Percentiles rank a stretch among this genome's conserved stretches.
phyloP scores from a whole-genome alignment of 148 eudicot genomes.

The Chenopodium berlandieri region DNA sequence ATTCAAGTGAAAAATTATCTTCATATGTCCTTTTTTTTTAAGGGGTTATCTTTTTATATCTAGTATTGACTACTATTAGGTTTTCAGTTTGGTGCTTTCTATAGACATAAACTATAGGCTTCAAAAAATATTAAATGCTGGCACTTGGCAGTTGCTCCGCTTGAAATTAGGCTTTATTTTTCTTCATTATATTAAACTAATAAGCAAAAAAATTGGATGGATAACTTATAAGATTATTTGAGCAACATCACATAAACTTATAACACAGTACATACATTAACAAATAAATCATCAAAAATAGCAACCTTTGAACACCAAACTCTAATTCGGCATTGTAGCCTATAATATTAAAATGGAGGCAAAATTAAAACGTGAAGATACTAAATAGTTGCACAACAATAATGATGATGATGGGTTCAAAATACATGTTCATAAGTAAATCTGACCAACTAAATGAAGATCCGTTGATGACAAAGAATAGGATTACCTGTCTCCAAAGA shows the following conservation, averaged over 20 bases:
- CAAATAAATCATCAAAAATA: neutral
- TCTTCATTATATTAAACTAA: neutral
- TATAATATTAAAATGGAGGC: neutral
- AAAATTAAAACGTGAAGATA: neutral
- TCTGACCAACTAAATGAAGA: neutral
- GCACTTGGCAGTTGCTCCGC: neutral
- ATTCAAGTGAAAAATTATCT: too few relatives aligned
- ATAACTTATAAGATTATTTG: neutral
- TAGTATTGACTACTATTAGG: neutral
- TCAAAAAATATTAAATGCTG: neutral
- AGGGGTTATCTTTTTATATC: too few relatives aligned
- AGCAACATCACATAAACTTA: neutral
- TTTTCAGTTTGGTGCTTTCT: neutral
- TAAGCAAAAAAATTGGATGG: neutral
- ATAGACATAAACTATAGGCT: neutral
- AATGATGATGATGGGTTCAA: neutral
- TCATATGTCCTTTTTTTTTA: too few relatives aligned
- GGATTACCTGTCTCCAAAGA: conserved; percentile 92
- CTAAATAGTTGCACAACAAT: neutral
- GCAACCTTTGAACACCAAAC: neutral
- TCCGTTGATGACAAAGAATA: conserved; percentile 1
- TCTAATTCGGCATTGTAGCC: neutral
- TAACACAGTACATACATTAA: neutral
- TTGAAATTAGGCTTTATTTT: neutral
- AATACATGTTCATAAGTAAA: neutral